phyloP scores from a whole-genome alignment of 2,329 filamentous ascomycete species.

The Fusarium sp. region DNA sequence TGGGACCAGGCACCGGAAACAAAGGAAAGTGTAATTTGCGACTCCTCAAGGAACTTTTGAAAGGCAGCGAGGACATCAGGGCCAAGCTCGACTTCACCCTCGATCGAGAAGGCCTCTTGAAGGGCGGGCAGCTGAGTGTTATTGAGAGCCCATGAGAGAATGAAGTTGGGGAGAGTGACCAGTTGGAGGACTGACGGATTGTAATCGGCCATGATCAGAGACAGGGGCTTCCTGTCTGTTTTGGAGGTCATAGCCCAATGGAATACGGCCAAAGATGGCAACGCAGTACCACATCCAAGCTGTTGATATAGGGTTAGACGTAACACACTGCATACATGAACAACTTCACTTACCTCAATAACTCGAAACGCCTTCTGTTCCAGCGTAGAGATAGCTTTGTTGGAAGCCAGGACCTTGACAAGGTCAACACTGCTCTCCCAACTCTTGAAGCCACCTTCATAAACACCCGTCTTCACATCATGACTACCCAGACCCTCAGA shows the following conservation, averaged over 20 bases:
- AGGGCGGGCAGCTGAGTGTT: conserved; percentile 53
- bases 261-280: conserved; percentile 78
- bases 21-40: conserved; percentile 69
- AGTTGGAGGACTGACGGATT: conserved; percentile 81
- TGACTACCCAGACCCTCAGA: conserved; percentile 69
- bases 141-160: conserved; percentile 74
- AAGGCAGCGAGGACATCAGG: conserved; percentile 69
- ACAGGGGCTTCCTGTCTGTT: conserved; percentile 52
- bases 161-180: conserved; percentile 81
- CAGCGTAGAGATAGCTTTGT: conserved; percentile 51
- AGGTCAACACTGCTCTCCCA: conserved; percentile 89
- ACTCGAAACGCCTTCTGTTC: conserved; percentile 55
- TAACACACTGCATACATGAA: neutral
- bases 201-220: conserved; percentile 80
- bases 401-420: conserved; percentile 71
- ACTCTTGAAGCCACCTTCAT: conserved; percentile 89
- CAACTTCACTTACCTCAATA: conserved; percentile 62
- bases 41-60: conserved; percentile 59
- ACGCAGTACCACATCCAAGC: conserved; percentile 82
- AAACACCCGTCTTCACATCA: conserved; percentile 83
- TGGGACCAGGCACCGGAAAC: conserved; percentile 80
- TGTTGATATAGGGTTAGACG: conserved; percentile 50
- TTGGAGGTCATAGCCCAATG: conserved; percentile 61
- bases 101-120: conserved; percentile 59
- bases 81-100: conserved; percentile 73